Conservation (phyloP, 2,329 filamentous ascomycete genomes). For the Thelonectria blattea region DNA sequence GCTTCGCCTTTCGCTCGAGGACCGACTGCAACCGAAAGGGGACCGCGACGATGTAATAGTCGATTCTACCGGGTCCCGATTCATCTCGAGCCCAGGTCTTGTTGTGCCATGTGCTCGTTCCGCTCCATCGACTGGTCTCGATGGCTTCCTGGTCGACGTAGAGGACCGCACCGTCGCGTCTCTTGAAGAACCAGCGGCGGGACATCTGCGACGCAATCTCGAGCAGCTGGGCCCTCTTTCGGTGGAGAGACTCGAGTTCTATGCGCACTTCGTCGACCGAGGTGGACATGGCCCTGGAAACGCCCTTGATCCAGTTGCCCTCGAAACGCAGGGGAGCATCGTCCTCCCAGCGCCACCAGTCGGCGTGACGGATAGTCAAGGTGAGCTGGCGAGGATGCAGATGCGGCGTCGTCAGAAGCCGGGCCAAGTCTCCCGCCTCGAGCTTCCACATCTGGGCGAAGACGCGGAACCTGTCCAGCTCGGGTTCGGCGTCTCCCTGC, state of each 20-base stretch:
- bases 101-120: conserved; percentile 49
- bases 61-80: conserved; percentile 43
- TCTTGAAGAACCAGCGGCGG: conserved; percentile 34
- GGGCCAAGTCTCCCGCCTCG: conserved; percentile 38
- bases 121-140: conserved; percentile 49
- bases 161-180: conserved; percentile 42
- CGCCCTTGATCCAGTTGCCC: conserved; percentile 44
- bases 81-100: conserved; percentile 52
- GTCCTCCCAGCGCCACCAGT: conserved; percentile 55
- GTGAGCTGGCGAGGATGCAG: conserved; percentile 47
- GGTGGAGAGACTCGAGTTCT: conserved; percentile 55
- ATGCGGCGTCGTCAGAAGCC: conserved; percentile 20
- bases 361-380: conserved; percentile 55
- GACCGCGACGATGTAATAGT: conserved; percentile 52
- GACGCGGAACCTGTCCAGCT: conserved; percentile 44
- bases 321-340: conserved; percentile 45
- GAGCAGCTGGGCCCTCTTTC: conserved; percentile 53
- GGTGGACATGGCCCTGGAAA: conserved; percentile 34
- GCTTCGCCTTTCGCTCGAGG: conserved; percentile 30
- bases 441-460: conserved; percentile 52
- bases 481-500: conserved; percentile 29
- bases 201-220: conserved; percentile 44
- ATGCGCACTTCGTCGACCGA: conserved; percentile 49
- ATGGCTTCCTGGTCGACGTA: conserved; percentile 36
- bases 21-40: conserved; percentile 39